Base-by-base conservation (phyloP, 352 stramenopile genomes). In the Phytophthora citricola region DNA sequence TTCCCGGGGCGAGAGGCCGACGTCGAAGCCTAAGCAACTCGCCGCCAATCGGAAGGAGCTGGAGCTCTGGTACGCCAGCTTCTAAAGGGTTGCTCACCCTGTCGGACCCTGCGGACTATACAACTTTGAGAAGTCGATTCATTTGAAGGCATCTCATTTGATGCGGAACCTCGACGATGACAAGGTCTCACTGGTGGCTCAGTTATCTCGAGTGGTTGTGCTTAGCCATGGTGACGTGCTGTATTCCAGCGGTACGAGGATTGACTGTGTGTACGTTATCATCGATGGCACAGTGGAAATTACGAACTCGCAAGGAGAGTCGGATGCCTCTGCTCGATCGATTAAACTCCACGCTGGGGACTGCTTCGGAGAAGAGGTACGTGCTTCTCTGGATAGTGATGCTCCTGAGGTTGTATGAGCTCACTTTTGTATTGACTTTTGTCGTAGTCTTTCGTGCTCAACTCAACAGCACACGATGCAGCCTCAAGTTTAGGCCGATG, bases 151-250 rank as follows among this genome's bases (percentile, higher is more conserved):
- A 10, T 94, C 88, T 12, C 77, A 91, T 48, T 71, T 95, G 17
- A 90, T 95, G 88, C 78, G 81, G 65, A 89, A 93, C 41, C 68
- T 95, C 0, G 84, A 92, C 48, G 88, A 94, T 50, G 88, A 94
- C 39, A 93, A 94, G 57, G 83, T 95, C 0, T 89, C 88, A 20
- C 58, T 90, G 4, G 88, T 92, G 0, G 84, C 88, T 3, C 83
- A 94, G 34, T 69, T 95, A 32, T 81, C 80, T 1, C 83, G 84
- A 44, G 88, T 93, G 15, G 47, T 90, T 0, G 67, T 85, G 27
- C 65, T 95, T 7, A 67, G 66, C 3, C 83, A 93, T 24, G 70
- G 72, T 15, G 81, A 92, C 41, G 53, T 85, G 0, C 49, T 95
- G 5, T 95, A 83, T 48, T 63, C 57, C 0, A 71, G 83, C 14